phyloP scores from a whole-genome alignment of 208 protist species.

The Acanthamoeba rhysodes region DNA sequence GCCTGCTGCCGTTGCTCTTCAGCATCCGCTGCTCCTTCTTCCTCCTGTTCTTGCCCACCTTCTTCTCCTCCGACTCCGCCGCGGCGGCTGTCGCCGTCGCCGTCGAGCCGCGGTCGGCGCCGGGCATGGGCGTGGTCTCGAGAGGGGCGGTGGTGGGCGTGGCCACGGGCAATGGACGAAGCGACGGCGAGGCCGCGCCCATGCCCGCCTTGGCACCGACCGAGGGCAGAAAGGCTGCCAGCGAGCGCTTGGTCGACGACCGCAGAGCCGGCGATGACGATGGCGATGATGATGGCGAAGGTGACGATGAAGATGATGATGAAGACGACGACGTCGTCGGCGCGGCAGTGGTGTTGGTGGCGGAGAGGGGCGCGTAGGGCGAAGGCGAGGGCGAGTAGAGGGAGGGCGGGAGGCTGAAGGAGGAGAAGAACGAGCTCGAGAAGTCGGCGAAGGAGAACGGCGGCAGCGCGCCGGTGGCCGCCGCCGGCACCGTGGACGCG shows the following conservation, averaged over 20 bases:
- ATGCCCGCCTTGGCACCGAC: background rate
- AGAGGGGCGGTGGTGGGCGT: background rate
- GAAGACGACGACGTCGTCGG: background rate
- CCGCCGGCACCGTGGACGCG: background rate
- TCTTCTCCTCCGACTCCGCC: background rate
- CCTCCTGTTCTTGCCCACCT: background rate
- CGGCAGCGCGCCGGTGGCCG: background rate
- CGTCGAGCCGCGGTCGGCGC: background rate
- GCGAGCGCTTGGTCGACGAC: background rate
- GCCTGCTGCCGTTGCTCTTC: background rate
- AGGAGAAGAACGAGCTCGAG: background rate
- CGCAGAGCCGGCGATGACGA: background rate
- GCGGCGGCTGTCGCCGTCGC: background rate
- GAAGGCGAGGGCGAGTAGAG: background rate
- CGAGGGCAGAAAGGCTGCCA: background rate
- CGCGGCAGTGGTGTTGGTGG: background rate
- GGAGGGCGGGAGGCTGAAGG: background rate
- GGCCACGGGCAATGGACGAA: background rate
- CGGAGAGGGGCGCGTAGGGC: background rate
- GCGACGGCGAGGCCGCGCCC: background rate
- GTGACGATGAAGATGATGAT: background rate
- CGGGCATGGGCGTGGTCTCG: background rate
- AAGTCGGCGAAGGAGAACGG: background rate
- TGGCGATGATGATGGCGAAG: background rate
- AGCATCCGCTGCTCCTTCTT: background rate